Conservation (phyloP, 352 stramenopile species). For the Phytophthora uliginosa region DNA sequence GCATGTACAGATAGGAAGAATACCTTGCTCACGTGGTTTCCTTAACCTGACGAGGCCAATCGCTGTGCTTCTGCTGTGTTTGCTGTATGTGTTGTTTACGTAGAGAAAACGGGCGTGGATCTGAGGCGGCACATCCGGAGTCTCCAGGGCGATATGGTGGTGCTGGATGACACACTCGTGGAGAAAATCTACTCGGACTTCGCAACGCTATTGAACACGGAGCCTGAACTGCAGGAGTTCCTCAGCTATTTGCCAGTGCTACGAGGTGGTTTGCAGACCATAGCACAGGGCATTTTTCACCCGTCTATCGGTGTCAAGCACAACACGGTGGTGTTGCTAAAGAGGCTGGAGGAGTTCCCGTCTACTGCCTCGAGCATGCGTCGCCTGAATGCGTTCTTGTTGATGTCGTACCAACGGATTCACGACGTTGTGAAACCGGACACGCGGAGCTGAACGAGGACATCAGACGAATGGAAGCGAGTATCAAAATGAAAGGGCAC, state of each 20-base stretch:
- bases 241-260: constrained; percentile 85
- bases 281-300: constrained; percentile 90
- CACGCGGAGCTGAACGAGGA: constrained; percentile 32
- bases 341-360: constrained; percentile 85
- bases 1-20: constrained; percentile 15
- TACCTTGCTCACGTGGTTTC: constrained; percentile 35
- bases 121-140: constrained; percentile 85
- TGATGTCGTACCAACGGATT: constrained; percentile 90
- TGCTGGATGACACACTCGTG: constrained; percentile 81
- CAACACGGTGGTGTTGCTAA: constrained; percentile 89
- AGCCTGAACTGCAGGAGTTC: constrained; percentile 88
- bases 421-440: constrained; percentile 81
- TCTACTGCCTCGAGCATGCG: constrained; percentile 78
- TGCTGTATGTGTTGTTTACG: constrained; percentile 60
- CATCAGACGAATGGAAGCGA: constrained; percentile 2
- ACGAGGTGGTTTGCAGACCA: constrained; percentile 79
- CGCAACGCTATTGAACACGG: constrained; percentile 70
- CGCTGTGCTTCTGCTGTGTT: constrained; percentile 29
- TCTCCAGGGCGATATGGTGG: constrained; percentile 79
- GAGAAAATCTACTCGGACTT: constrained; percentile 90
- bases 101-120: constrained; percentile 83
- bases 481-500: constrained; percentile 19
- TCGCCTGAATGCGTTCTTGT: constrained; percentile 80
- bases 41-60: constrained; percentile 52
- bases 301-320: constrained; percentile 90